Evolutionary conservation across 169 alveolate genomes (phyloP), one percentile per base, ranked within the genome.

Genomic region (Fabrea salina): DNA sequence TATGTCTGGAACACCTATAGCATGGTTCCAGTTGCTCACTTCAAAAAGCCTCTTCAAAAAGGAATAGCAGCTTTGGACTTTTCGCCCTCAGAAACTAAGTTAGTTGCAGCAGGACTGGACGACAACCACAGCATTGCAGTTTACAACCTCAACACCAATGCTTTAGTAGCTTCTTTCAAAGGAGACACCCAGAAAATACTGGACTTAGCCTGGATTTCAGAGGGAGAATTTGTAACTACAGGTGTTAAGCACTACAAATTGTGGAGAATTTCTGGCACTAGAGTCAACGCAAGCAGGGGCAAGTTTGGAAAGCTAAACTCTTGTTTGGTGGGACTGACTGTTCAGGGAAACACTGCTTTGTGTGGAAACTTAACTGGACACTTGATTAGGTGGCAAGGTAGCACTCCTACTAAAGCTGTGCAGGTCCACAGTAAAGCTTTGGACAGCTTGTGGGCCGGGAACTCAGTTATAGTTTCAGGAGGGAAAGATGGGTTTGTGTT

Each of bases 241-340:
- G 97, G 97, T 2, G 83, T 88, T 11, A 93, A 93, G 49, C 92
- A 86, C 72, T 88, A 89, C 43, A 93, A 92, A 67, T 89, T 89
- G 70, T 93, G 91, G 82, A 84, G 82, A 4, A 75, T 93, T 22
- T 78, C 66, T 54, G 95, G 96, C 50, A 68, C 87, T 40, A 89
- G 82, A 41, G 78, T 91, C n/a, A 81, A 74, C 25, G 85, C 85
- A 16, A 79, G 71, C 33, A 89, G 85, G 80, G 96, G 97, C 47
- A 64, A 67, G 66, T 85, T 82, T 68, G 91, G 94, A 4, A 86
- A 82, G 64, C 85, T 84, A 5, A 90, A 89, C 32, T 78, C 81
- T 74, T 58, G 86, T 43, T 80, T 82, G 3, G 49, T 91, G 49
- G 84, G 88, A 19, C 30, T 74, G 27, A 88, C 71, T 78, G 92